Evolutionary conservation across 306 rosid species (phyloP).

Genomic region (Vigna unguiculata): DNA sequence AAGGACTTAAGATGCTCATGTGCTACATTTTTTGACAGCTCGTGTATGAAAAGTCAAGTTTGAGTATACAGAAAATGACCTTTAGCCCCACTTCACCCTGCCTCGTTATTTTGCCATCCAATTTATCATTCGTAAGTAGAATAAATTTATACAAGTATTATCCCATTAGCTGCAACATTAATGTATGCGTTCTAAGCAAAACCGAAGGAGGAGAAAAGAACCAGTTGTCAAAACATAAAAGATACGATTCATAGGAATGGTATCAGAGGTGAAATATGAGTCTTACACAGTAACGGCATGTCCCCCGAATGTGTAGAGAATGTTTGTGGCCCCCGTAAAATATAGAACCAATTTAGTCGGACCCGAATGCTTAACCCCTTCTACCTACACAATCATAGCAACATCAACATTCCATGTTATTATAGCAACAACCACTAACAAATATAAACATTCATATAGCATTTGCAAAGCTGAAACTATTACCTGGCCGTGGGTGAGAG

Average conservation of each 20-base stretch:
- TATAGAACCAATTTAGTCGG: slow-evolving; percentile 79
- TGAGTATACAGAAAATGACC: background rate
- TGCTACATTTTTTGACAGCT: background rate
- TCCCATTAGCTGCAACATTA: background rate
- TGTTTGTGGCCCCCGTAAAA: slow-evolving; percentile 92
- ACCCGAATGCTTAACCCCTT: slow-evolving; percentile 87
- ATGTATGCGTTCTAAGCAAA: background rate
- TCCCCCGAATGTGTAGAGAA: slow-evolving; percentile 92
- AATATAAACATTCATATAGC: background rate
- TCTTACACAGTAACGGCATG: slow-evolving; percentile 88
- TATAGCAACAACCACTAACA: background rate
- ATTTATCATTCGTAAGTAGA: background rate
- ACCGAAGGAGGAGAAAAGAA: background rate
- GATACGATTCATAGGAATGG: background rate
- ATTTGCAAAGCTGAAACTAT: background rate
- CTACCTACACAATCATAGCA: slow-evolving; percentile 51
- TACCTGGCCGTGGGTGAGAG: slow-evolving; percentile 84
- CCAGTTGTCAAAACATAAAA: background rate
- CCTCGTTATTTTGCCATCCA: background rate
- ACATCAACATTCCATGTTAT: background rate
- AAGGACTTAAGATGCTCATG: slow-evolving; percentile 1
- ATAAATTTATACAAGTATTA: background rate
- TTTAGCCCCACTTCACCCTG: background rate
- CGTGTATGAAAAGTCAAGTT: background rate
- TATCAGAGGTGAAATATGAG: background rate